phyloP scores from a whole-genome alignment of 352 stramenopile genomes.

The Globisporangium spinosum region DNA sequence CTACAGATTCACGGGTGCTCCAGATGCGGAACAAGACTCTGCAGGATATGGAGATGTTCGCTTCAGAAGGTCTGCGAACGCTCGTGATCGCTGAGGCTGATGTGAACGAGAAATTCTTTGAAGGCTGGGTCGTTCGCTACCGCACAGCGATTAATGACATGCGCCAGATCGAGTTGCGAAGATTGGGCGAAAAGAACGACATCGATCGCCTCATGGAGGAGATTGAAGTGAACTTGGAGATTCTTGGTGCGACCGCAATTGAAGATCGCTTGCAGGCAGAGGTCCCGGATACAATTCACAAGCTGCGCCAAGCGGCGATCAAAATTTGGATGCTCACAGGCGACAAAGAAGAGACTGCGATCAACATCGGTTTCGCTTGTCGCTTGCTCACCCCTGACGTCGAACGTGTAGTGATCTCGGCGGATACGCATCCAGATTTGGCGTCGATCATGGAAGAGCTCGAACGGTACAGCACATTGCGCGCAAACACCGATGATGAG shows the following conservation, averaged over 20 bases:
- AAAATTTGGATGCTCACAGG: constrained; percentile 95
- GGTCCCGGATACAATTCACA: constrained; percentile 91
- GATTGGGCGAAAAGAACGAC: constrained; percentile 65
- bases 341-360: constrained; percentile 94
- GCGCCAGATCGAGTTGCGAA: constrained; percentile 79
- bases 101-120: constrained; percentile 58
- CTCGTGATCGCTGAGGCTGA: constrained; percentile 76
- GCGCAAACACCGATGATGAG: neutral
- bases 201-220: constrained; percentile 84
- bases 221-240: constrained; percentile 84
- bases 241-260: constrained; percentile 92
- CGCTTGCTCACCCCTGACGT: constrained; percentile 91
- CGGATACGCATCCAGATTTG: constrained; percentile 70
- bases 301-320: constrained; percentile 89
- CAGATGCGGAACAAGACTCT: constrained; percentile 64
- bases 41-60: constrained; percentile 88
- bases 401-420: constrained; percentile 81
- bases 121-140: constrained; percentile 64
- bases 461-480: constrained; percentile 37
- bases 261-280: constrained; percentile 92
- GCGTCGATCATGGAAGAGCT: constrained; percentile 58
- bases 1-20: constrained; percentile 40
- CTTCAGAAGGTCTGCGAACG: constrained; percentile 86
- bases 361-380: constrained; percentile 95
- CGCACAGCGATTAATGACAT: constrained; percentile 82